Conservation (phyloP, 495 filamentous ascomycete genomes). For the Xylaria cubensis region DNA sequence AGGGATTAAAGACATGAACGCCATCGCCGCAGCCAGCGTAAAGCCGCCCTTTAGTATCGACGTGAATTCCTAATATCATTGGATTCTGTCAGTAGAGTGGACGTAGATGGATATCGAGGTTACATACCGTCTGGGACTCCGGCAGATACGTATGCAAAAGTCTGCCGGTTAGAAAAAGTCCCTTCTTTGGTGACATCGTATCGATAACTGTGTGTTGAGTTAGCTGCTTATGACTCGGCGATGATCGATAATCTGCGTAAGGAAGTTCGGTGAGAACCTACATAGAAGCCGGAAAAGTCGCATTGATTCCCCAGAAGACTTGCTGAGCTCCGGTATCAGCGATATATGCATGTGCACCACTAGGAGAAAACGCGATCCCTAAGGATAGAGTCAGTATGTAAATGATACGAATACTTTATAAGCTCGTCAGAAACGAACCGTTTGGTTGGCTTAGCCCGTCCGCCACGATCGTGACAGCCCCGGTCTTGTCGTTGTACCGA, state of each 20-base stretch:
- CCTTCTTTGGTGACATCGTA: constrained; percentile 50
- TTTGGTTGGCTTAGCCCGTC: constrained; percentile 64
- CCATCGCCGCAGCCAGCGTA: constrained; percentile 67
- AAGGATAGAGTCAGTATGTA: background rate
- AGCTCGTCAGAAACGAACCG: constrained; percentile 38
- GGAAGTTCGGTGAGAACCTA: constrained; percentile 28
- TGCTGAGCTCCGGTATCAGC: constrained; percentile 60
- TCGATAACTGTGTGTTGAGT: constrained; percentile 42
- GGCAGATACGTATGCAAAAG: constrained; percentile 63
- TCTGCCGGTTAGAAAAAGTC: constrained; percentile 51
- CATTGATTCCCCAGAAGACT: constrained; percentile 49
- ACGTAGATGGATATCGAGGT: background rate
- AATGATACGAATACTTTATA: constrained; percentile 1
- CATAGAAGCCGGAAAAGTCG: constrained; percentile 47
- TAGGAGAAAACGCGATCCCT: constrained; percentile 63
- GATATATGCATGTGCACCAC: constrained; percentile 59
- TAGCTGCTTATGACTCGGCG: background rate
- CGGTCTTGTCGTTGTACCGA: constrained; percentile 55
- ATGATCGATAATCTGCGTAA: no score
- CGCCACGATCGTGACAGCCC: constrained; percentile 57
- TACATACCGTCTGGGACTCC: constrained; percentile 62
- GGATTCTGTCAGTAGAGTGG: background rate
- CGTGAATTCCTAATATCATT: constrained; percentile 52
- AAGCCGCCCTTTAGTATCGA: constrained; percentile 65
- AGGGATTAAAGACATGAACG: constrained; percentile 65